Base-by-base conservation (phyloP, 192 early-diverging fungal genomes). In the Spizellomyces sp. region DNA sequence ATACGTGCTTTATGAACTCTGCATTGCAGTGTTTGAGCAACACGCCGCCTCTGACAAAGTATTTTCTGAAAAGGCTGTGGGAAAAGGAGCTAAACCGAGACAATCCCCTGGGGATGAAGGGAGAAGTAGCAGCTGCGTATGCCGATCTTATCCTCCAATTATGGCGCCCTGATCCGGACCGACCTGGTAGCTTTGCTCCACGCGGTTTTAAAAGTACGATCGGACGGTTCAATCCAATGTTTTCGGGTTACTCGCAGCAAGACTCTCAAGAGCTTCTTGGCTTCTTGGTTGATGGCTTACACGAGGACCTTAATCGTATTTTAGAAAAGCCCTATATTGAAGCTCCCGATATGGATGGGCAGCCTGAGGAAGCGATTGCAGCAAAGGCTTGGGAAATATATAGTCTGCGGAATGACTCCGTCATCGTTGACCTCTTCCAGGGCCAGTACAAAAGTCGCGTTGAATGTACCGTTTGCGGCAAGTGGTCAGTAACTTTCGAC, bases 1-100 rank as follows among this genome's bases (percentile, higher is more conserved):
- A 95, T 74, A 94, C 94, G 0, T 95, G 94, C 80, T 95, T 91
- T 70, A 95, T 95, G 94, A 94, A 94, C 79, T 91, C 91, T 6
- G 92, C 91, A 9, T 74, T 95, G n/a, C 94, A 95, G 79, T 98
- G 95, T 68, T 78, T 97, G 47, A 89, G 89, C 48, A 90, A 93
- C 65, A 90, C 79, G 15, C 69, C 74, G 21, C 80, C 75, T 36
- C 67, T 85, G 12, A 85, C 84, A 5, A 67, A 63, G 0, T 80
- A 75, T 63, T 79, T 84, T 43, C 71, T 81, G 9, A 61, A 54
- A 46, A 75, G 69, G 58, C 66, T 8, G 46, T 91, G 84, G 77
- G 81, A 86, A 58, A 73, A 81, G 5, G 80, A 90, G 52, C 80
- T 93, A 44, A 93, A 93, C 67, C 57, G 73, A 3, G 74, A 72